Evolutionary conservation across 2,329 filamentous ascomycete species (phyloP).

Genomic region (Verticillium klebahnii): DNA sequence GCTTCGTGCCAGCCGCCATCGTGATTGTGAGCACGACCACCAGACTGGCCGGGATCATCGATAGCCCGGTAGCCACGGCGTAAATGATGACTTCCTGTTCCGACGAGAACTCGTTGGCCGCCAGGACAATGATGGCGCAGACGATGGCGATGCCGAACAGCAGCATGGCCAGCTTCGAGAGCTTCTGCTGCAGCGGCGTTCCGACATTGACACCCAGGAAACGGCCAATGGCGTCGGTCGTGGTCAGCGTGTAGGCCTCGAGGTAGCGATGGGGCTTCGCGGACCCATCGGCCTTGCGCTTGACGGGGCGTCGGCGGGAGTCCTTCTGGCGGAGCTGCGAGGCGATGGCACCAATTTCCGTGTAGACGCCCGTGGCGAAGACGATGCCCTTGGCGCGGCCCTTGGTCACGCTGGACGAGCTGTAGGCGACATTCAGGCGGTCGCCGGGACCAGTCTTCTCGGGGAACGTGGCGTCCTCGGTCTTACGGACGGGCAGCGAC

Average conservation of each 20-base stretch:
- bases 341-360: slow-evolving; percentile 62
- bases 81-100: slow-evolving; percentile 56
- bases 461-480: slow-evolving; percentile 41
- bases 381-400: slow-evolving; percentile 58
- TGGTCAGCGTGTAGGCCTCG: slow-evolving; percentile 41
- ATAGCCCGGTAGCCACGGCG: slow-evolving; percentile 41
- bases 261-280: slow-evolving; percentile 48
- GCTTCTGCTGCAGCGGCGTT: slow-evolving; percentile 64
- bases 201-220: slow-evolving; percentile 66
- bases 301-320: slow-evolving; percentile 44
- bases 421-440: slow-evolving; percentile 59
- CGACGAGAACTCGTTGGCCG: slow-evolving; percentile 53
- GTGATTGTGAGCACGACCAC: slow-evolving; percentile 53
- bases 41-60: slow-evolving; percentile 48
- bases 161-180: slow-evolving; percentile 62
- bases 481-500: slow-evolving; percentile 54
- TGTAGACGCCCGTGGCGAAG: slow-evolving; percentile 55
- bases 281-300: slow-evolving; percentile 46
- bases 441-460: slow-evolving; percentile 54
- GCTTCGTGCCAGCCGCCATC: slow-evolving; percentile 49
- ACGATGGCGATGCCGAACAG: slow-evolving; percentile 64
- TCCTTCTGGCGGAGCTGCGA: slow-evolving; percentile 40
- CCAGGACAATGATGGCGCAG: slow-evolving; percentile 65
- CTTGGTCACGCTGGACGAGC: slow-evolving; percentile 58
- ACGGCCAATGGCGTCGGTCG: slow-evolving; percentile 52